These are phyloP conservation scores for Plantago major DNA, from an alignment of 257 asterid genomes.

Conservation along the genomic window DNA sequence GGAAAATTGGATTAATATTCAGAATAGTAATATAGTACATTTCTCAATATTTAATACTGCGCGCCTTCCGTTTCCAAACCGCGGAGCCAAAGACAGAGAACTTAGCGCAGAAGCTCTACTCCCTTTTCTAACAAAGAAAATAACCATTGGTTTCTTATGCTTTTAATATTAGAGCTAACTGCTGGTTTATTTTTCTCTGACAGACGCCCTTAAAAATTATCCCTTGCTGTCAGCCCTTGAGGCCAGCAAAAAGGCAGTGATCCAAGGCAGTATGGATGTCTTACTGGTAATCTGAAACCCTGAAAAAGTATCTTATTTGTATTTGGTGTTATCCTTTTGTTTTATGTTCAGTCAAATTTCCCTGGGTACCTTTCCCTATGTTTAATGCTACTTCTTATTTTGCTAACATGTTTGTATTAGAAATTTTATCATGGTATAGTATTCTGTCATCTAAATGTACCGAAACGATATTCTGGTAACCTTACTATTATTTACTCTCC, in stretches of 20 bases:
- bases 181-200: slow-evolving; percentile 24
- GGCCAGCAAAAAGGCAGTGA: slow-evolving; percentile 70
- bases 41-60: no score
- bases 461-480: neutral
- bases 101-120: no score
- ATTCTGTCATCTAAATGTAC: slow-evolving; percentile 11
- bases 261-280: slow-evolving; percentile 73
- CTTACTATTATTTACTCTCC: neutral
- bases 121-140: neutral
- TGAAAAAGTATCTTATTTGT: no score
- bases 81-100: no score
- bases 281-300: slow-evolving; percentile 55
- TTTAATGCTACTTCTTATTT: neutral
- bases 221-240: slow-evolving; percentile 68
- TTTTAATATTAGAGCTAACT: slow-evolving; percentile 13
- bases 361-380: neutral
- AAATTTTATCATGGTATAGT: neutral
- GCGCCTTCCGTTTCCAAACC: no score
- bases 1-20: no score
- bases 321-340: neutral
- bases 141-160: neutral
- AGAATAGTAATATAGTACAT: no score
- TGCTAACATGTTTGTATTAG: slow-evolving; percentile 3
- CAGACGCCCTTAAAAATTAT: slow-evolving; percentile 57
- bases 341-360: slow-evolving; percentile 5